Evolutionary conservation across 164 flowering plant genomes (phyloP).

Genomic region (Vitis labrusca): DNA sequence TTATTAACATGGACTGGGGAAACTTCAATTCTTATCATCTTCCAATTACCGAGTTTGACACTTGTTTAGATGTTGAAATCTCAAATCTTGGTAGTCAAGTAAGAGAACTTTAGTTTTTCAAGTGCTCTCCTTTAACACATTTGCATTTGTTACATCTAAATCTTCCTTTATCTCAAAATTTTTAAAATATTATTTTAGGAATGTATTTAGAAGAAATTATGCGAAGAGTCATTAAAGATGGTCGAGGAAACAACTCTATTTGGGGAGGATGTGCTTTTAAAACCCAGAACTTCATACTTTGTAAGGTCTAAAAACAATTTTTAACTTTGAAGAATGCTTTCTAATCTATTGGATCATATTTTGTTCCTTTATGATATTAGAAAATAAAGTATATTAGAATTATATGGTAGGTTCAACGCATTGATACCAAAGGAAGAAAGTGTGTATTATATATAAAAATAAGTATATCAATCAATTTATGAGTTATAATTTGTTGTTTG

Average conservation of each 20-base stretch:
- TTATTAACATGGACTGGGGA: slow-evolving; percentile 59
- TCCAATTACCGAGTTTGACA: slow-evolving; percentile 57
- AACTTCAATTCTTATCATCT: slow-evolving; percentile 45
- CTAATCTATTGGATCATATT: neutral
- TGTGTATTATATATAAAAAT: no score
- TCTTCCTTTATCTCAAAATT: slow-evolving; percentile 31
- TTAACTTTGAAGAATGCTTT: neutral
- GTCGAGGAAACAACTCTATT: slow-evolving; percentile 55
- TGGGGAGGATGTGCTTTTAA: slow-evolving; percentile 51
- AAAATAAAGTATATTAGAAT: no score
- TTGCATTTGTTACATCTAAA: neutral
- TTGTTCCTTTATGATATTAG: neutral
- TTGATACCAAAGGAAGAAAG: no score
- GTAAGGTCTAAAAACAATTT: slow-evolving; percentile 33
- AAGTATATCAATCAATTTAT: no score
- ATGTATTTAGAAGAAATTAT: slow-evolving; percentile 70
- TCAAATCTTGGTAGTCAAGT: slow-evolving; percentile 55
- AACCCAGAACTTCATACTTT: slow-evolving; percentile 40
- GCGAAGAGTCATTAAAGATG: slow-evolving; percentile 50
- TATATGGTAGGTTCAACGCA: no score
- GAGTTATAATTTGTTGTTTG: neutral
- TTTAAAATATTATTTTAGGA: slow-evolving; percentile 65
- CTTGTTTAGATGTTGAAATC: slow-evolving; percentile 51
- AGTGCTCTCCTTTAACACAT: neutral
- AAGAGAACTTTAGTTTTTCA: neutral